Percentiles rank a stretch among this genome's conserved stretches.
phyloP scores from a whole-genome alignment of 192 early-diverging fungal species.

The Coemansia sp. region DNA sequence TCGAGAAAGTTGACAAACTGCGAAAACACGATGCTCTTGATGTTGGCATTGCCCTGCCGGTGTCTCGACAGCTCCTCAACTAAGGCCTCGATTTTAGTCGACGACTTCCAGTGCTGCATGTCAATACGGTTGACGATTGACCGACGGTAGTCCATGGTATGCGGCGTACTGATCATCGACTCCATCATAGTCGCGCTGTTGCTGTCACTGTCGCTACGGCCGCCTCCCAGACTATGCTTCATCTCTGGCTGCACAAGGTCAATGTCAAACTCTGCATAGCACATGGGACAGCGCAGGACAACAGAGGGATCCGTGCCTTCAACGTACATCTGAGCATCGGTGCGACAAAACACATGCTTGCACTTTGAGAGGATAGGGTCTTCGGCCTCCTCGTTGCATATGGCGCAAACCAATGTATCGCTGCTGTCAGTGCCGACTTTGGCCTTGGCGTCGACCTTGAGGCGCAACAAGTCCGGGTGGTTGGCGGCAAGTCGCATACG shows the following conservation, averaged over 20 bases:
- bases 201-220: background rate
- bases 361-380: slow-evolving; percentile 84
- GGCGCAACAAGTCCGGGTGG: slow-evolving; percentile 78
- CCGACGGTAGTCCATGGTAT: slow-evolving; percentile 55
- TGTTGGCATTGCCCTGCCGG: slow-evolving; percentile 70
- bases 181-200: slow-evolving; percentile 40
- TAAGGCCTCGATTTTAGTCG: slow-evolving; percentile 94
- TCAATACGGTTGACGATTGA: slow-evolving; percentile 94
- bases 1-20: slow-evolving; percentile 92
- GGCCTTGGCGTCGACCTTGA: slow-evolving; percentile 58
- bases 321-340: slow-evolving; percentile 68
- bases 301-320: slow-evolving; percentile 40
- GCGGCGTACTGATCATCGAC: slow-evolving; percentile 57
- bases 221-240: background rate
- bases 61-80: slow-evolving; percentile 84
- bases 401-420: slow-evolving; percentile 79
- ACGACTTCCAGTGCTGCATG: slow-evolving; percentile 84
- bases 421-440: slow-evolving; percentile 50
- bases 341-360: slow-evolving; percentile 91
- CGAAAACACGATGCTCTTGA: slow-evolving; percentile 82
- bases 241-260: slow-evolving; percentile 69
- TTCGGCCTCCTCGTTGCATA: slow-evolving; percentile 89
- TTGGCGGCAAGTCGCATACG: slow-evolving; percentile 91
- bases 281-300: slow-evolving; percentile 74
- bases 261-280: slow-evolving; percentile 75